phyloP scores from a whole-genome alignment of 73 alveolate species.

The Tetrahymena elliotti region DNA sequence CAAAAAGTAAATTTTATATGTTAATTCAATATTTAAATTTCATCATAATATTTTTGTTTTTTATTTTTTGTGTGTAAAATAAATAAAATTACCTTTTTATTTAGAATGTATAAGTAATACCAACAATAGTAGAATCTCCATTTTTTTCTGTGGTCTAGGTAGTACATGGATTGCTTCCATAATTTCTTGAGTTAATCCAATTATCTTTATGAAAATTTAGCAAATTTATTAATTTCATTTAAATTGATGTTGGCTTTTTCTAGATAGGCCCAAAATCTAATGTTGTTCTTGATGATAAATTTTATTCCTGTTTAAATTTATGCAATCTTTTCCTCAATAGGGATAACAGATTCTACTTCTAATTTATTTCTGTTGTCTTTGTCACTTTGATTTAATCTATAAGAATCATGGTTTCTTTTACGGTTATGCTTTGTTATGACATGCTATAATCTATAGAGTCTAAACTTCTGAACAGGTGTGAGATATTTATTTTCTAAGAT shows the following conservation, averaged over 20 bases:
- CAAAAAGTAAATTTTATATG: too few species aligned
- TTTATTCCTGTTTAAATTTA: constrained; percentile 7
- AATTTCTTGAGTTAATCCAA: constrained; percentile 5
- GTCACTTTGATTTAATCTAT: neutral
- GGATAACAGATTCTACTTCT: constrained; percentile 24
- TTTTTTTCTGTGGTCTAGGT: constrained; percentile 25
- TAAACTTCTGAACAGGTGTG: constrained; percentile 3
- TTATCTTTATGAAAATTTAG: neutral
- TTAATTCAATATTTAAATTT: neutral
- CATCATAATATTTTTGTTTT: neutral
- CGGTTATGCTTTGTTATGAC: neutral
- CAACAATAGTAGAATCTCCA: constrained; percentile 44
- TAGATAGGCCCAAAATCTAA: constrained; percentile 14
- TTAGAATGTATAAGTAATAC: constrained; percentile 27
- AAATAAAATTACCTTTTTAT: constrained; percentile 16
- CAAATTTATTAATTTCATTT: constrained; percentile 9
- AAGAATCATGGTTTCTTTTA: constrained; percentile 4
- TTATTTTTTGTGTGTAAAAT: neutral
- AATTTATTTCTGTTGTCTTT: constrained; percentile 2
- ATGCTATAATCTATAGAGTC: neutral
- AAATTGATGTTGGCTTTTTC: constrained; percentile 21
- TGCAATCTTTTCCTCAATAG: constrained; percentile 24
- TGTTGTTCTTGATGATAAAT: constrained; percentile 2
- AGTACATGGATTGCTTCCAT: constrained; percentile 12
- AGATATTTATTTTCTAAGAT: constrained; percentile 16